Evolutionary conservation across 1,139 yeast genomes (phyloP).

Genomic region (Pichia sp.): DNA sequence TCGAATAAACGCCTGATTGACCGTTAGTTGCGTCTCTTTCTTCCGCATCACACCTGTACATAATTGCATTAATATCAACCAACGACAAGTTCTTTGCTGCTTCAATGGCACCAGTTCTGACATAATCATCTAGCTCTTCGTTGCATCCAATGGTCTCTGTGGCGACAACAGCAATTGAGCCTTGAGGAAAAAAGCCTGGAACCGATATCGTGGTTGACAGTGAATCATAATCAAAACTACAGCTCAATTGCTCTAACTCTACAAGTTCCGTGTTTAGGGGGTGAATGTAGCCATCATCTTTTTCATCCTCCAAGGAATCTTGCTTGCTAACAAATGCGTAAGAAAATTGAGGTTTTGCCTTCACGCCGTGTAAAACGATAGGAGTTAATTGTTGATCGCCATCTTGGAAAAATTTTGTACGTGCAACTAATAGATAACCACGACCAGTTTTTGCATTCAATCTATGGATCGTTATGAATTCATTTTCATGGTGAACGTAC

Average conservation of each 20-base stretch:
- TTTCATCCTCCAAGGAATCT: conserved; percentile 19
- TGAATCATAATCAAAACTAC: conserved; percentile 40
- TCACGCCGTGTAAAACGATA: conserved; percentile 60
- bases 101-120: conserved; percentile 68
- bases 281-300: conserved; percentile 34
- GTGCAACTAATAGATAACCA: conserved; percentile 86
- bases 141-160: conserved; percentile 61
- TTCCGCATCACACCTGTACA: conserved; percentile 80
- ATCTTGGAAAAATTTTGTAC: conserved; percentile 63
- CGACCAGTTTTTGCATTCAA: conserved; percentile 77
- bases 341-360: conserved; percentile 56
- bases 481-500: conserved; percentile 93
- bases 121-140: conserved; percentile 55
- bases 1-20: conserved; percentile 60
- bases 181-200: conserved; percentile 70
- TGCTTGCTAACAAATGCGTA: conserved; percentile 55
- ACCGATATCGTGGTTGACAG: conserved; percentile 50
- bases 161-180: conserved; percentile 80
- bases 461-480: conserved; percentile 85
- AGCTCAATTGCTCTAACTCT: conserved; percentile 47
- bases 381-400: conserved; percentile 56
- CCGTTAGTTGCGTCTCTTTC: conserved; percentile 81
- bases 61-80: conserved; percentile 67
- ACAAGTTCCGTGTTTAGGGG: conserved; percentile 65
- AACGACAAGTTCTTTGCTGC: conserved; percentile 61